Percentiles rank a stretch among this genome's conserved stretches.
Evolutionary conservation across 495 filamentous ascomycete genomes (phyloP).

Genomic region (Friedmanniomyces endolithicus): DNA sequence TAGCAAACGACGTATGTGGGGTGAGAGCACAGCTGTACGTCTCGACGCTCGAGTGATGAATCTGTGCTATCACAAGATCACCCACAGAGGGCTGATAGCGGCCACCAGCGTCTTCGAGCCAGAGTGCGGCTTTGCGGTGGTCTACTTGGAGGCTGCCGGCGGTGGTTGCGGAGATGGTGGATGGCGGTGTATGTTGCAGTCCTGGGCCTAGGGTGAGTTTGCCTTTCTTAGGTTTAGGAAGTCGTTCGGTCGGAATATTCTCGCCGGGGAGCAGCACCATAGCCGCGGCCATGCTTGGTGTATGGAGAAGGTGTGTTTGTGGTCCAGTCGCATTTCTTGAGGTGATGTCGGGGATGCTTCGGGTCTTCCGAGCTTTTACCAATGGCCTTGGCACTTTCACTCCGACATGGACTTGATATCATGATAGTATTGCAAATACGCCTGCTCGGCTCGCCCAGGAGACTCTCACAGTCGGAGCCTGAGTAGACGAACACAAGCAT

Average conservation of each 20-base stretch:
- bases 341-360: neutral
- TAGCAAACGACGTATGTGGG: constrained; percentile 58
- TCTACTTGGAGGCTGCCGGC: constrained; percentile 72
- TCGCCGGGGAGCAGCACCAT: constrained; percentile 72
- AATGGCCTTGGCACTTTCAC: too few species aligned
- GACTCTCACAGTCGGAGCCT: too few species aligned
- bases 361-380: neutral
- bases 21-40: constrained; percentile 60
- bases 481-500: too few species aligned
- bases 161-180: constrained; percentile 57
- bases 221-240: constrained; percentile 50
- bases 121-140: constrained; percentile 62
- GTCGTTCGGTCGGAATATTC: constrained; percentile 42
- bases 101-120: constrained; percentile 57
- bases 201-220: constrained; percentile 78
- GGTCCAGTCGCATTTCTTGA: too few species aligned
- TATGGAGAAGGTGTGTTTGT: neutral
- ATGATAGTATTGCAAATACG: too few species aligned
- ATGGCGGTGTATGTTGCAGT: constrained; percentile 58
- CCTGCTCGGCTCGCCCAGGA: too few species aligned
- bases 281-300: constrained; percentile 36
- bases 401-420: too few species aligned
- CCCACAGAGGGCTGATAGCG: constrained; percentile 63
- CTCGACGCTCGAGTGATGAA: constrained; percentile 63
- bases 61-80: constrained; percentile 75